Conservation (phyloP, 306 rosid species). For the Cajanus cajan region DNA sequence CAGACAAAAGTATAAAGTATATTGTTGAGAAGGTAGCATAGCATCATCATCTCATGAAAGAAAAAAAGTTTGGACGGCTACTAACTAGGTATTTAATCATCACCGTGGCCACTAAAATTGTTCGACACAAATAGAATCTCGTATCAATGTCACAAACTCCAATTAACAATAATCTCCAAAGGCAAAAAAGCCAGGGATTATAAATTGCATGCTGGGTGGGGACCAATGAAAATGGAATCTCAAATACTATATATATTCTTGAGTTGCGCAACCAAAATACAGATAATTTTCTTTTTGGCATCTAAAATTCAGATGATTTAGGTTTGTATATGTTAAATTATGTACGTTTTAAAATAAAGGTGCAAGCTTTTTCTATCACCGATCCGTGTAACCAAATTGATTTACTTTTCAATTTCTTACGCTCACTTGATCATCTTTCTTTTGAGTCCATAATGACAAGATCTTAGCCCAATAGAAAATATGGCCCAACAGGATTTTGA, state of each 20-base stretch:
- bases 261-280: too few species aligned
- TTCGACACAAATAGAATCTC: background rate
- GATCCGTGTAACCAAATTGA: too few species aligned
- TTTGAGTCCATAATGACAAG: background rate
- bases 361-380: too few species aligned
- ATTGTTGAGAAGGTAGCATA: background rate
- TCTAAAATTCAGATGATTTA: too few species aligned
- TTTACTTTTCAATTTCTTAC: background rate
- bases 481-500: background rate
- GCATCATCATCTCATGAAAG: background rate
- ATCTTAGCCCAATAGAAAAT: background rate
- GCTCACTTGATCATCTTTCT: background rate
- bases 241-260: too few species aligned
- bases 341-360: too few species aligned
- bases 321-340: too few species aligned
- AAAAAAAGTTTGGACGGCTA: slow-evolving; percentile 5
- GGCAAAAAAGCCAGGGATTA: background rate
- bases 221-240: background rate
- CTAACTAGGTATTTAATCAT: background rate
- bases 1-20: background rate
- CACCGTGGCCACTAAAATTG: background rate
- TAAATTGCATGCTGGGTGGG: background rate
- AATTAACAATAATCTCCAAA: background rate
- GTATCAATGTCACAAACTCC: background rate
- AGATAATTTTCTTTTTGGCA: background rate